Percentiles rank a stretch among this genome's conserved stretches.
Evolutionary conservation across 2,329 filamentous ascomycete species (phyloP).

Genomic region (Diaporthe capsici): DNA sequence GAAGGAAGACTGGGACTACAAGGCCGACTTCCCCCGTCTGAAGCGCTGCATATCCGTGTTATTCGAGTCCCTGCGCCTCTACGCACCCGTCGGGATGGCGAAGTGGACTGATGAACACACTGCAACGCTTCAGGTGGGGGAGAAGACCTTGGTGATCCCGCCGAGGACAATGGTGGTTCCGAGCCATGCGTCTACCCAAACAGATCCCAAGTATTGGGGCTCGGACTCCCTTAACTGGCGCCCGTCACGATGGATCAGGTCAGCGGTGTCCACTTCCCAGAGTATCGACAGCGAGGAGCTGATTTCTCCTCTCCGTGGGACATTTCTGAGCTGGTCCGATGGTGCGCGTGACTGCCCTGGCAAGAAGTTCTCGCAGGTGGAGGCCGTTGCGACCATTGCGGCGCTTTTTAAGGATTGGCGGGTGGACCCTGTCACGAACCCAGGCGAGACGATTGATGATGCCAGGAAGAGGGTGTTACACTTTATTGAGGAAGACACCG

Average conservation of each 20-base stretch:
- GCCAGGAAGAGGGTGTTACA: constrained; percentile 44
- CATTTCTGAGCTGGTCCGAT: constrained; percentile 50
- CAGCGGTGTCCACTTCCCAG: background rate
- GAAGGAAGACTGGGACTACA: constrained; percentile 52
- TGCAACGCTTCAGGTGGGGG: constrained; percentile 37
- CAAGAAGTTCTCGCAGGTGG: constrained; percentile 52
- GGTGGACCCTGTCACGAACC: constrained; percentile 44
- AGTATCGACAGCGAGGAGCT: constrained; percentile 43
- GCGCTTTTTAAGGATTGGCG: constrained; percentile 46
- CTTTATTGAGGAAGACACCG: constrained; percentile 46
- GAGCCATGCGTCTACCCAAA: constrained; percentile 45
- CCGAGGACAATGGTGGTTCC: constrained; percentile 45
- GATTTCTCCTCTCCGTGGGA: constrained; percentile 39
- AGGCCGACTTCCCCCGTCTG: constrained; percentile 55
- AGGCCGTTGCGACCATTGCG: constrained; percentile 50
- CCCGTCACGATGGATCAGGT: constrained; percentile 47
- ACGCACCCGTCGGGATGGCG: constrained; percentile 49
- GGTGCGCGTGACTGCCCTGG: constrained; percentile 50
- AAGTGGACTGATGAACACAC: constrained; percentile 7
- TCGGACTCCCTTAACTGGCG: constrained; percentile 45
- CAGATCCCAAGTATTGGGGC: constrained; percentile 48
- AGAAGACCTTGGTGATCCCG: constrained; percentile 43
- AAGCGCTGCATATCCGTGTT: constrained; percentile 57
- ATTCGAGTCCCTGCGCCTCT: constrained; percentile 59
- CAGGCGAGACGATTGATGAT: constrained; percentile 42